These are phyloP conservation scores for Apiospora koreana DNA, from an alignment of 2,329 filamentous ascomycete species.

Conservation along the genomic window DNA sequence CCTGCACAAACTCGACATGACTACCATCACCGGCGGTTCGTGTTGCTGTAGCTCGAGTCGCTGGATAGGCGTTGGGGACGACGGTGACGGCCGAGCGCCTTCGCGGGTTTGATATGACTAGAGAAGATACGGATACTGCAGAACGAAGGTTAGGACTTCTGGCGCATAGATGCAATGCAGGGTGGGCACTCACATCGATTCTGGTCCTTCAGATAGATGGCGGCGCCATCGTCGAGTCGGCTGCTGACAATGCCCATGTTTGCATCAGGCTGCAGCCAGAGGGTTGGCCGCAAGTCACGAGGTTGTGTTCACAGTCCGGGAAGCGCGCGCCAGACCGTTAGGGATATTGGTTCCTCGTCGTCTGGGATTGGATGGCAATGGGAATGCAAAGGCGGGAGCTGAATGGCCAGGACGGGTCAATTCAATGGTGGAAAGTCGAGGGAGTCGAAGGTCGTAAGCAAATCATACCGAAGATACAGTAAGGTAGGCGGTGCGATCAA, in stretches of 20 bases:
- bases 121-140: constrained; percentile 82
- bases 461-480: neutral
- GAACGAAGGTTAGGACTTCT: constrained; percentile 11
- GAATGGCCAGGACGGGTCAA: constrained; percentile 6
- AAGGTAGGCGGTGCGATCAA: neutral
- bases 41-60: constrained; percentile 72
- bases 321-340: neutral
- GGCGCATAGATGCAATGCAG: constrained; percentile 13
- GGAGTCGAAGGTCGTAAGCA: neutral
- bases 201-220: constrained; percentile 88
- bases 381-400: neutral
- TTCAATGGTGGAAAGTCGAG: neutral
- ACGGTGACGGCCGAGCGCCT: constrained; percentile 77
- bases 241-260: constrained; percentile 93
- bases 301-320: neutral
- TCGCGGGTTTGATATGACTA: constrained; percentile 78
- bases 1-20: constrained; percentile 90
- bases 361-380: neutral
- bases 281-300: constrained; percentile 22
- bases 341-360: neutral
- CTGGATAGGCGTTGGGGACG: constrained; percentile 84
- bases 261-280: constrained; percentile 32
- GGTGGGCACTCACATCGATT: constrained; percentile 69
- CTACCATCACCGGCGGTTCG: constrained; percentile 72
- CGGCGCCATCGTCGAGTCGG: constrained; percentile 78